Base-by-base conservation (phyloP, 2,329 filamentous ascomycete genomes). In the Hypoxylon sp. region DNA sequence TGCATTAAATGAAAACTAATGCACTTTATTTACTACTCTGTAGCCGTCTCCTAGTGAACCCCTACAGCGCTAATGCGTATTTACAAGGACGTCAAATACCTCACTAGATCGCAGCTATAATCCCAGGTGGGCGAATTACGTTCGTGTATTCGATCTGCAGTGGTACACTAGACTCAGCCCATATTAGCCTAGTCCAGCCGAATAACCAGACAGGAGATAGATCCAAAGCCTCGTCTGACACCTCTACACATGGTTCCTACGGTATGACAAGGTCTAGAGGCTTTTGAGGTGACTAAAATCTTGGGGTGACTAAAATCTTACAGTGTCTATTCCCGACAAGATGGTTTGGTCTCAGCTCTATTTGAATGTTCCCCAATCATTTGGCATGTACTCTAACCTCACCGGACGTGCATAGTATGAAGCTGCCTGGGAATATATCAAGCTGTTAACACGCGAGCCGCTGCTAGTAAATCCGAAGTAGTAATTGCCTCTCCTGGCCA, bases 311-410 rank as follows among this genome's bases (percentile, higher is more conserved):
- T 63, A 63, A 67, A 62, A 63, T 68, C 61, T 63, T 24, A 63
- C 64, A 33, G 14, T 33, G 22, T 55, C 51, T 62, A 47, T 59
- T 62, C 61, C 17, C 13, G 44, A 44, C 35, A 37, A 64, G 39
- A 14, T 53, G 35, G 39, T 26, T 59, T 24, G 46, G 61, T 51
- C 58, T 67, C 60, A 70, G 64, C 64, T 67, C 52, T 26, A n/a
- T 59, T 29, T 31, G 44, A 17, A 39, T 53, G 29, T 24, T 17
- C 17, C 31, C 51, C 31, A 31, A 19, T 26, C 26, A 37, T 26
- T 19, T 17, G 14, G 19, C n/a, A 53, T 55, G 19, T 37, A 55
- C 44, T 17, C 35, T 48, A 50, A 55, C 24, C 19, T 39, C 19
- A 24, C 31, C 37, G 39, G 19, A 58, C 47, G 33, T 26, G 51